Evolutionary conservation across 75 land plant genomes (phyloP).

Genomic region (Pinus taeda): DNA sequence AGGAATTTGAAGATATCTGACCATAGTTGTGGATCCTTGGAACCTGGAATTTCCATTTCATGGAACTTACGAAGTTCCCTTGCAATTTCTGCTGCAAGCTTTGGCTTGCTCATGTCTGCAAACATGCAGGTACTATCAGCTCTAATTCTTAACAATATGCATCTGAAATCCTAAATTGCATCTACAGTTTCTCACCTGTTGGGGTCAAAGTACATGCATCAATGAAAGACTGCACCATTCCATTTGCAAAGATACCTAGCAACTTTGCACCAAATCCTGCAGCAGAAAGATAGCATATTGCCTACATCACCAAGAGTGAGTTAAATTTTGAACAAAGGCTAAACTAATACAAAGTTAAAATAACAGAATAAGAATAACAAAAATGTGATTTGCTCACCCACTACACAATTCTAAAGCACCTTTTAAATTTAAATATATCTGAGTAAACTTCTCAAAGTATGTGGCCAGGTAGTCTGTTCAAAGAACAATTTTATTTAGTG

Average conservation of each 20-base stretch:
- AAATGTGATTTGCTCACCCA: background rate
- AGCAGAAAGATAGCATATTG: conserved; percentile 66
- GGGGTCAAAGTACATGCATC: conserved; percentile 76
- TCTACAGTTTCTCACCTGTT: conserved; percentile 40
- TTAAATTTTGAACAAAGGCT: conserved; percentile 2
- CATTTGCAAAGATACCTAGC: conserved; percentile 91
- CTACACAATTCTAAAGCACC: background rate
- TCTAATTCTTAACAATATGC: conserved; percentile 1
- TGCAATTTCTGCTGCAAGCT: conserved; percentile 80
- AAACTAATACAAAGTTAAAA: background rate
- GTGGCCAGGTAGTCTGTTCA: background rate
- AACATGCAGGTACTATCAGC: background rate
- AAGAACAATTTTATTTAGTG: background rate
- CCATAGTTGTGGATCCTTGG: conserved; percentile 96
- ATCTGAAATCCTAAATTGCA: background rate
- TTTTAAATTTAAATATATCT: background rate
- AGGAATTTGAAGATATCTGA: conserved; percentile 72
- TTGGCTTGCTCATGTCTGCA: conserved; percentile 81
- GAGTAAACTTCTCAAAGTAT: background rate
- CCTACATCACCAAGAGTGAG: conserved; percentile 42
- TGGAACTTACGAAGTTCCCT: conserved; percentile 79
- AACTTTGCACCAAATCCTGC: conserved; percentile 97
- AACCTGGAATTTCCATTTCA: conserved; percentile 74
- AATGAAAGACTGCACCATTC: conserved; percentile 96
- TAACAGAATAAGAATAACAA: conserved; percentile 5